Base-by-base conservation (phyloP, 2,329 filamentous ascomycete genomes). In the Penicillium sp. region DNA sequence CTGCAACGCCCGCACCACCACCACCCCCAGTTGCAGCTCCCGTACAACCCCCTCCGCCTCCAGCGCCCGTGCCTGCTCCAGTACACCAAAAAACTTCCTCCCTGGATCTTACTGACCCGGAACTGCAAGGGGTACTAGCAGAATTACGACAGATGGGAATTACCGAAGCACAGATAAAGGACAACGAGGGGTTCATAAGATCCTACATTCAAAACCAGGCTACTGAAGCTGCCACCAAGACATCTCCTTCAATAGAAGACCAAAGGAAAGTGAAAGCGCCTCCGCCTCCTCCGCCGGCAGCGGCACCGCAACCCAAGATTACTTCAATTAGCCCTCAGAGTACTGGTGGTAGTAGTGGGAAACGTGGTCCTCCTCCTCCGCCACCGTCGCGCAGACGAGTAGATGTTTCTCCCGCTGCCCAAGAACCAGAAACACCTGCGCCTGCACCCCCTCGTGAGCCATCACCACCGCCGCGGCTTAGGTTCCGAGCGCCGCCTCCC, bases 401-500 rank as follows among this genome's bases (percentile, higher is more conserved):
- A 35, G 78, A 80, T 52, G 71, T 71, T 26, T 69, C 77, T 78
- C 78, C 26, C 63, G 63, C 45, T 55, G 63, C 35, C n/a, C 55
- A 55, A 48, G 63, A 65, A 66, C 86, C 64, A 73, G 86, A 72
- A 72, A 88, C 79, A 77, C 82, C 71, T 71, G 79, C 70, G 78
- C 74, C 77, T 16, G 75, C 77, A 38, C 84, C 89, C n/a, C 82
- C 87, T 28, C 81, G 86, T 66, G 87, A 90, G 59, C 83, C 87
- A 14, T 85, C 87, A 14, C 89, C 90, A 12, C 84, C 86, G 21
- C 84, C 86, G 21, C 82, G 86, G 52, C 84, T 84, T 8, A 82
- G 81, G 64, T 97, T 96, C 76, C 83, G 86, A 62, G 93, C 90
- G 8, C 94, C 94, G 47, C 94, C 94, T 33, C 90, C 93, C 2